A percentile compares a stretch with the other conserved stretches of the same genome.
These are phyloP conservation scores for Fusarium nurragi DNA, from an alignment of 2,329 filamentous ascomycete species.

Conservation along the genomic window DNA sequence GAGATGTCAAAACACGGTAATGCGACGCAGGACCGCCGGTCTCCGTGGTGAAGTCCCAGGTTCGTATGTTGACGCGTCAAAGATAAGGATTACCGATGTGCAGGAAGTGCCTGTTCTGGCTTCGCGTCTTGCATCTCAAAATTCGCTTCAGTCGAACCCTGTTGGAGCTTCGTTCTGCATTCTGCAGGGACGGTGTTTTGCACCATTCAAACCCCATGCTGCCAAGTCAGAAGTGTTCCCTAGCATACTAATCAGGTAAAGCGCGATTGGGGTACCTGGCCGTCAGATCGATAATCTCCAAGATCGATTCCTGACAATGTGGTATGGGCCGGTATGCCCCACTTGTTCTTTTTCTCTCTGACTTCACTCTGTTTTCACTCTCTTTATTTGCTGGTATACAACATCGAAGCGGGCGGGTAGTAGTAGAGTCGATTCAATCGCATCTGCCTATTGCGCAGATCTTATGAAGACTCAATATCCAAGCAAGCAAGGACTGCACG, in stretches of 20 bases:
- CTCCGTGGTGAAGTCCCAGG: neutral
- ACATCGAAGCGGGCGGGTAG: too few species aligned
- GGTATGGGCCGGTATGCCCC: constrained; percentile 16
- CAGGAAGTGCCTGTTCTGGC: constrained; percentile 29
- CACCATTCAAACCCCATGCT: constrained; percentile 24
- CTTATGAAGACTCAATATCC: too few species aligned
- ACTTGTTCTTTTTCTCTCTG: neutral
- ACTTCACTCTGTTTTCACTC: neutral
- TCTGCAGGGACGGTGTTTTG: constrained; percentile 30
- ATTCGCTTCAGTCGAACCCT: neutral
- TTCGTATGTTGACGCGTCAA: neutral
- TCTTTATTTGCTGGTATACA: too few species aligned
- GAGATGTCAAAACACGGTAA: constrained; percentile 5
- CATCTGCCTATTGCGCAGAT: too few species aligned
- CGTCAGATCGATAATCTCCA: constrained; percentile 35
- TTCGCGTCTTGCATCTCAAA: constrained; percentile 3
- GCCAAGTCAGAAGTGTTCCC: constrained; percentile 34
- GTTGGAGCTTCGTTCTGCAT: neutral
- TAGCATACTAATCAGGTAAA: constrained; percentile 37
- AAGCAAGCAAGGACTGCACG: too few species aligned
- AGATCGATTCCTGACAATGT: constrained; percentile 27
- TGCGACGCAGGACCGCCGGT: constrained; percentile 2
- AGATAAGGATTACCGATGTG: constrained; percentile 11
- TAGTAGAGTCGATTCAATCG: too few species aligned
- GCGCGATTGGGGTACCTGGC: constrained; percentile 25